phyloP scores from a whole-genome alignment of 176 grass and related monocot species.

The Echinochloa phyllopogon region DNA sequence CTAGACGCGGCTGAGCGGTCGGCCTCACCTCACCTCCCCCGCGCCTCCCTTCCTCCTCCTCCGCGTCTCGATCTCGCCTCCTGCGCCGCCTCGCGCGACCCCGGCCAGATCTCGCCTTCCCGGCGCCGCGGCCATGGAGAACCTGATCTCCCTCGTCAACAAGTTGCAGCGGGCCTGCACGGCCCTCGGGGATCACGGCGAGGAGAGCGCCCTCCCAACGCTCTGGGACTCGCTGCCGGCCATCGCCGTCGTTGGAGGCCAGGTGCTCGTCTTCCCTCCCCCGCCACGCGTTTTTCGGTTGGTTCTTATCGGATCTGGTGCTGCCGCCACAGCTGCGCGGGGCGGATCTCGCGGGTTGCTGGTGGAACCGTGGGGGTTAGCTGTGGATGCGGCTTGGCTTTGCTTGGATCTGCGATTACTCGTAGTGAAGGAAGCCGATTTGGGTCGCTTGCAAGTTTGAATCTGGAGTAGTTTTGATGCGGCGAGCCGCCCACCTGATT shows the following conservation, averaged over 20 bases:
- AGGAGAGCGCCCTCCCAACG: slow-evolving; percentile 86
- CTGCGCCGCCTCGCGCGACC: slow-evolving; percentile 19
- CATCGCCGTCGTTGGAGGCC: slow-evolving; percentile 91
- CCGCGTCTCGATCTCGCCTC: slow-evolving; percentile 40
- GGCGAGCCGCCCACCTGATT: background rate
- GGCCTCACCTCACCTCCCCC: slow-evolving; percentile 28
- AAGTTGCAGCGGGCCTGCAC: slow-evolving; percentile 95
- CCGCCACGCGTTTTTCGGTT: background rate
- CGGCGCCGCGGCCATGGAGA: slow-evolving; percentile 65
- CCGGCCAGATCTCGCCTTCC: slow-evolving; percentile 48
- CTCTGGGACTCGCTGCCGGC: slow-evolving; percentile 92
- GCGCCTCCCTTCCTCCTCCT: background rate
- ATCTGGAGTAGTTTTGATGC: slow-evolving; percentile 9
- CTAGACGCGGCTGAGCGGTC: slow-evolving; percentile 46
- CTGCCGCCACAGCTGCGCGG: background rate
- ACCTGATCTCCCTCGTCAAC: slow-evolving; percentile 85
- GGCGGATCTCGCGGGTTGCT: slow-evolving; percentile 43
- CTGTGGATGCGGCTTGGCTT: background rate
- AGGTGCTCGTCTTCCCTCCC: slow-evolving; percentile 49
- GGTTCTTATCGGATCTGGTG: slow-evolving; percentile 44
- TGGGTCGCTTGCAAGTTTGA: slow-evolving; percentile 2
- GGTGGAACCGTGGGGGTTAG: background rate
- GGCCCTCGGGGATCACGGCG: slow-evolving; percentile 88
- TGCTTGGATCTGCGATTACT: slow-evolving; percentile 46
- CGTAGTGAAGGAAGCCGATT: background rate